Conservation (phyloP, 2,329 filamentous ascomycete genomes). For the Calonectria ilicicola region DNA sequence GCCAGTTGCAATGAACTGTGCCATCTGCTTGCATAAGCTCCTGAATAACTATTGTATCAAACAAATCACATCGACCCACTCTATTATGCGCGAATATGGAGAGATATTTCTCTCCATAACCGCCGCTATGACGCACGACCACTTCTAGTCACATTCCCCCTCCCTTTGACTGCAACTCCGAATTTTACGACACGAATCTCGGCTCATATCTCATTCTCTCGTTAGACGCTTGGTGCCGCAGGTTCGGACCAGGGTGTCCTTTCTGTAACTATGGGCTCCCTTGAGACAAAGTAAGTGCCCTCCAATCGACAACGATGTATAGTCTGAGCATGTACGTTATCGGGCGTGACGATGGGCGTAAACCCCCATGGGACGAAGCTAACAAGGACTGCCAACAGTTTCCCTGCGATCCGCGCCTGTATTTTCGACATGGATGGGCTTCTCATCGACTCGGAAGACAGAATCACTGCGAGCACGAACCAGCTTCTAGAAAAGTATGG, state of each 20-base stretch:
- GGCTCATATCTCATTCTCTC: no score
- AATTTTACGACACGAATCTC: no score
- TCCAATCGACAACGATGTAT: neutral
- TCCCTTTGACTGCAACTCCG: no score
- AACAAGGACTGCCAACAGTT: neutral
- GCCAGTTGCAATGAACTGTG: no score
- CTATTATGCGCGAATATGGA: no score
- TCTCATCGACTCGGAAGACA: constrained; percentile 78
- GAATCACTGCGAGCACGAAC: constrained; percentile 74
- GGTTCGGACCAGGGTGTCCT: neutral
- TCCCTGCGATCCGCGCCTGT: constrained; percentile 67
- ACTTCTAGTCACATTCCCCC: no score
- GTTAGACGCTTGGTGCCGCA: no score
- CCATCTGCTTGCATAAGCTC: no score
- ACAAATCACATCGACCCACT: no score
- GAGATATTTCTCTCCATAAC: no score
- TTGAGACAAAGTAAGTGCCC: neutral
- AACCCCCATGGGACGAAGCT: neutral
- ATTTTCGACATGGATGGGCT: constrained; percentile 83
- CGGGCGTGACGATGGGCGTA: neutral
- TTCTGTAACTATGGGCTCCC: neutral
- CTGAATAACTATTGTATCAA: no score
- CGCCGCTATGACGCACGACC: no score
- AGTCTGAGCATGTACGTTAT: neutral
- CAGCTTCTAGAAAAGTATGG: constrained; percentile 70